Evolutionary conservation across 441 rosid species (phyloP).

Genomic region (Euphorbia schlechtendalii): DNA sequence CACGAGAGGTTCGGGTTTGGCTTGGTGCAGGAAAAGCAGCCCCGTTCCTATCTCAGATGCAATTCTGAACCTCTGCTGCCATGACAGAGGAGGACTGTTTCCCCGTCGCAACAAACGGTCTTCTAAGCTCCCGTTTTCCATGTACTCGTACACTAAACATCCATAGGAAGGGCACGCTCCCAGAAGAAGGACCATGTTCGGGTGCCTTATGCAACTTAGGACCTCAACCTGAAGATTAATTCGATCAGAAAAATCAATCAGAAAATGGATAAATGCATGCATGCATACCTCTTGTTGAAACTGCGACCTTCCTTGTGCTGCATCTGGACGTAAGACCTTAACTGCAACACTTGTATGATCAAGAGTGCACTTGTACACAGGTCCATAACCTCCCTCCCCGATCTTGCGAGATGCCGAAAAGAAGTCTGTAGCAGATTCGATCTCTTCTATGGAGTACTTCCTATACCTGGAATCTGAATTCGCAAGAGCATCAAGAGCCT

Average conservation of each 20-base stretch:
- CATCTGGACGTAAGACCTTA: conserved; percentile 80
- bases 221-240: conserved; percentile 64
- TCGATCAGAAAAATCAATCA: not conserved
- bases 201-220: conserved; percentile 86
- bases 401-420: conserved; percentile 57
- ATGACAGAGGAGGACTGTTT: conserved; percentile 56
- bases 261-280: not conserved
- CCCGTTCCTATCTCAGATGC: conserved; percentile 87
- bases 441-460: conserved; percentile 78
- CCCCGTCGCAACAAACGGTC: conserved; percentile 67
- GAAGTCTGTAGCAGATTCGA: conserved; percentile 70
- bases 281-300: conserved; percentile 80
- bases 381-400: conserved; percentile 96
- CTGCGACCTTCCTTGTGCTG: conserved; percentile 85
- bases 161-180: conserved; percentile 93
- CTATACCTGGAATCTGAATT: conserved; percentile 57
- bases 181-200: conserved; percentile 88
- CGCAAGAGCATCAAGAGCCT: conserved; percentile 53
- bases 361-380: conserved; percentile 63
- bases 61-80: conserved; percentile 81
- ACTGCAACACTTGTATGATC: conserved; percentile 84
- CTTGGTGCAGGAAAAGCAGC: conserved; percentile 77
- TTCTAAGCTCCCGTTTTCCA: conserved; percentile 91
- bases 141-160: conserved; percentile 79
- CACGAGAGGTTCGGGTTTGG: conserved; percentile 91